These are phyloP conservation scores for Lactarius akahatsu DNA, from an alignment of 768 basidiomycete genomes.

Conservation along the genomic window DNA sequence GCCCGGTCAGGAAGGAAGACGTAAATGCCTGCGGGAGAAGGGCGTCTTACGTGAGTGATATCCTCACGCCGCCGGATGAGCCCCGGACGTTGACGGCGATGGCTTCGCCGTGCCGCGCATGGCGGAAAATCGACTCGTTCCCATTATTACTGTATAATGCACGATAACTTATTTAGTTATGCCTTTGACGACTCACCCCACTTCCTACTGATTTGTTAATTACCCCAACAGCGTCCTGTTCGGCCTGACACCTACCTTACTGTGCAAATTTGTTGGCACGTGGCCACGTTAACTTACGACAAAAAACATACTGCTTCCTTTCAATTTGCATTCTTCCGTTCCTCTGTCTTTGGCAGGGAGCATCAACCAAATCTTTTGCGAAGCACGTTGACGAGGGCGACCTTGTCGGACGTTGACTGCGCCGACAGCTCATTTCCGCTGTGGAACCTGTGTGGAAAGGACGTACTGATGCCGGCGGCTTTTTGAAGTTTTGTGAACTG, in stretches of 20 bases:
- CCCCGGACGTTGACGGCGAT: slow-evolving; percentile 17
- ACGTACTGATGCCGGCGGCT: slow-evolving; percentile 4
- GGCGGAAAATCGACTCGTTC: slow-evolving; percentile 28
- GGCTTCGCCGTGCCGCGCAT: slow-evolving; percentile 26
- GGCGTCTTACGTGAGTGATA: slow-evolving; percentile 27
- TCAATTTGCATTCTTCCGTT: background rate
- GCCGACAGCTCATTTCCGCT: slow-evolving; percentile 19
- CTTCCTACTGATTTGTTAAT: slow-evolving; percentile 12
- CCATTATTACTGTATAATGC: slow-evolving; percentile 15
- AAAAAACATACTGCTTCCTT: slow-evolving; percentile 10
- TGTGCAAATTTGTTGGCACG: slow-evolving; percentile 13
- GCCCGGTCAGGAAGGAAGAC: slow-evolving; percentile 25
- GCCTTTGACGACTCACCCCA: slow-evolving; percentile 15
- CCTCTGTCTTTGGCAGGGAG: slow-evolving; percentile 9
- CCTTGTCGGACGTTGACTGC: slow-evolving; percentile 12
- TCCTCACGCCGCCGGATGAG: slow-evolving; percentile 19
- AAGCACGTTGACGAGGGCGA: slow-evolving; percentile 6
- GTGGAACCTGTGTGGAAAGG: background rate
- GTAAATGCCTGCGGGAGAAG: slow-evolving; percentile 27
- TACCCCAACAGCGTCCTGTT: background rate
- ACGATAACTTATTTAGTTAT: slow-evolving; percentile 26
- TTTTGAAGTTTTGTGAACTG: slow-evolving; percentile 13
- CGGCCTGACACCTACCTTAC: background rate
- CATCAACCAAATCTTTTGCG: slow-evolving; percentile 1
- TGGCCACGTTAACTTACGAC: slow-evolving; percentile 8